Evolutionary conservation across 148 eudicot genomes (phyloP), one percentile per base, ranked within the genome.

Genomic region (Silene conica): DNA sequence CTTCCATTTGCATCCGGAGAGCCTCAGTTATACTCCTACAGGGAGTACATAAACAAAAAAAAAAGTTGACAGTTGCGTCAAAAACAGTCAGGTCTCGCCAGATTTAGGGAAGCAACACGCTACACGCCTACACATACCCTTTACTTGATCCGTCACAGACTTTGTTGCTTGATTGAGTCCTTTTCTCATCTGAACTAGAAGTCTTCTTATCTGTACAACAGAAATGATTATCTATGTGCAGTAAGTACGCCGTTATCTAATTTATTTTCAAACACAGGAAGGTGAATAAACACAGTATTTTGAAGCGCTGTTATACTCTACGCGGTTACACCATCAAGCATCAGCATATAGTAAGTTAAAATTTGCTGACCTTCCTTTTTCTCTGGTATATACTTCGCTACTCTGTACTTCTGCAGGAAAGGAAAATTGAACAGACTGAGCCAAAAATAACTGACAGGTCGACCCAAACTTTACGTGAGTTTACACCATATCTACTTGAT

Each of bases 371-470:
- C 86, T 80, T 83, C 82, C 71, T 81, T 83, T 76, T 54, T 83
- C 75, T 83, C 86, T 28, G 82, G 86, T 74, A 81, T 64, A 69
- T 75, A 83, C 75, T 78, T 83, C 1, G 86, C 86, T 50, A 80
- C 73, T 75, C 86, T 69, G 60, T 83, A 83, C 46, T 83, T 83
- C 86, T 83, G 82, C 76, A 80, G 61, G 68, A 74, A 3, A 71
- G 20, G 28, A 11, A 45, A 5, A 58, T 10, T 45, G 18, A 75
- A 58, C 1, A 46, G 70, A 50, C 7, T 76, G 22, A 70, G 50
- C 45, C 45, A 59, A 72, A 38, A 46, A 56, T 18, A 61, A n/a
- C 54, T 20, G 77, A 73, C 26, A 15, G 26, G 23, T 19, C 58
- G 41, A 58, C 18, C 22, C 5, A 20, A 13, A 63, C 23, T 50